Conservation (phyloP, 169 alveolate genomes). For the Cryptosporidium canis region DNA sequence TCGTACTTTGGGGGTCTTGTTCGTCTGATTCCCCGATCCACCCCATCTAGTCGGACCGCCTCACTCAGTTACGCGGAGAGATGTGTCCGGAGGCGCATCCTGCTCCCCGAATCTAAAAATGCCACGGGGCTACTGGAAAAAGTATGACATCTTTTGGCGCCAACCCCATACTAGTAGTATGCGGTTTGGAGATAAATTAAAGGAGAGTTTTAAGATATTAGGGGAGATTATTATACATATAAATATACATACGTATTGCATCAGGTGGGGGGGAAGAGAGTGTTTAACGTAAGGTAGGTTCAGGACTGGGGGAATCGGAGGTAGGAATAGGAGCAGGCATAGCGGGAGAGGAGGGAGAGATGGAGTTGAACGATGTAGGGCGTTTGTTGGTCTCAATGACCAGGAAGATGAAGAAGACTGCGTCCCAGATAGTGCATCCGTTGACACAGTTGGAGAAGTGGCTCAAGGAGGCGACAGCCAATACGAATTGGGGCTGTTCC, state of each 20-base stretch:
- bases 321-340: background rate
- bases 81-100: background rate
- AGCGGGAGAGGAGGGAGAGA: background rate
- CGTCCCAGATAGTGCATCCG: conserved; percentile 68
- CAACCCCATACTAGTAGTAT: background rate
- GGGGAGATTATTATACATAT: background rate
- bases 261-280: too few relatives aligned
- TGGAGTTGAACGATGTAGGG: conserved; percentile 69
- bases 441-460: conserved; percentile 80
- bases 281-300: too few relatives aligned
- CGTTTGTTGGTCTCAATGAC: conserved; percentile 61
- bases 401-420: conserved; percentile 67
- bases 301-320: too few relatives aligned
- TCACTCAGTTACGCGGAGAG: background rate
- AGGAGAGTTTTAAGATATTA: background rate
- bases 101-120: conserved; percentile 1
- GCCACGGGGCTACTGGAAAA: background rate
- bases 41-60: too few relatives aligned
- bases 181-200: background rate
- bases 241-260: background rate
- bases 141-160: background rate
- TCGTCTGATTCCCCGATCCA: background rate
- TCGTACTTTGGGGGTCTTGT: background rate
- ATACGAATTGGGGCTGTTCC: conserved; percentile 86
- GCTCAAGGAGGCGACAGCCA: conserved; percentile 83